Conservation (phyloP, 1,284 basidiomycete genomes). For the Cryptococcus sp. region DNA sequence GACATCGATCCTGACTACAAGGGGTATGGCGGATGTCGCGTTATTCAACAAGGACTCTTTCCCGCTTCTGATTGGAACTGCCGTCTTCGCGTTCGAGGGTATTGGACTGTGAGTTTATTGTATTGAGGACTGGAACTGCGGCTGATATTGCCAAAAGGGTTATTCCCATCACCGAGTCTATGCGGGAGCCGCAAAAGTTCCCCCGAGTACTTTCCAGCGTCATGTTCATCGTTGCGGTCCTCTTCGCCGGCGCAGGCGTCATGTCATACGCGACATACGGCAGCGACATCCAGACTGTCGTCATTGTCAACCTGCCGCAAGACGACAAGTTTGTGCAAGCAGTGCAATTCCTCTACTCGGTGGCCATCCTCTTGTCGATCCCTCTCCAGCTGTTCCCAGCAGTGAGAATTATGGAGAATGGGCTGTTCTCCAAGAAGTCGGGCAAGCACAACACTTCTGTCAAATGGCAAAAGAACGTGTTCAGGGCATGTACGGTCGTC, state of each 20-base stretch:
- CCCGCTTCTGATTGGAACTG: slow-evolving; percentile 91
- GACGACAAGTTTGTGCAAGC: slow-evolving; percentile 85
- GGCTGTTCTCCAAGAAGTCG: slow-evolving; percentile 71
- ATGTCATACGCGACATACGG: slow-evolving; percentile 90
- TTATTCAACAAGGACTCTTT: slow-evolving; percentile 89
- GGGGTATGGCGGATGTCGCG: slow-evolving; percentile 78
- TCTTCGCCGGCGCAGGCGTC: slow-evolving; percentile 88
- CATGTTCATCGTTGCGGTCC: slow-evolving; percentile 69
- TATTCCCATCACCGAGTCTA: slow-evolving; percentile 95
- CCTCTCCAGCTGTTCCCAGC: slow-evolving; percentile 98
- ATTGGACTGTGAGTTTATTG: slow-evolving; percentile 77
- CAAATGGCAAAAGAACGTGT: slow-evolving; percentile 87
- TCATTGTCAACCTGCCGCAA: slow-evolving; percentile 89
- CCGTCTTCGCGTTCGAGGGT: slow-evolving; percentile 98
- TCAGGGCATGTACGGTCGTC: slow-evolving; percentile 76
- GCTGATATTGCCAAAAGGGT: slow-evolving; percentile 55
- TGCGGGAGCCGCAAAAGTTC: slow-evolving; percentile 91
- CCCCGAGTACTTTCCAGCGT: slow-evolving; percentile 84
- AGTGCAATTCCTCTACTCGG: slow-evolving; percentile 77
- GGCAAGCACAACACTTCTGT: slow-evolving; percentile 67
- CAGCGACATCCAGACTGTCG: slow-evolving; percentile 83
- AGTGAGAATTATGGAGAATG: slow-evolving; percentile 94
- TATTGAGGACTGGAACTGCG: background rate
- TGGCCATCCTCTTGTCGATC: slow-evolving; percentile 91
- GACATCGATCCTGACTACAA: slow-evolving; percentile 63